Evolutionary conservation across 2,329 filamentous ascomycete species (phyloP), one percentile per base, ranked within the genome.

Genomic region (Colletotrichum lupini): DNA sequence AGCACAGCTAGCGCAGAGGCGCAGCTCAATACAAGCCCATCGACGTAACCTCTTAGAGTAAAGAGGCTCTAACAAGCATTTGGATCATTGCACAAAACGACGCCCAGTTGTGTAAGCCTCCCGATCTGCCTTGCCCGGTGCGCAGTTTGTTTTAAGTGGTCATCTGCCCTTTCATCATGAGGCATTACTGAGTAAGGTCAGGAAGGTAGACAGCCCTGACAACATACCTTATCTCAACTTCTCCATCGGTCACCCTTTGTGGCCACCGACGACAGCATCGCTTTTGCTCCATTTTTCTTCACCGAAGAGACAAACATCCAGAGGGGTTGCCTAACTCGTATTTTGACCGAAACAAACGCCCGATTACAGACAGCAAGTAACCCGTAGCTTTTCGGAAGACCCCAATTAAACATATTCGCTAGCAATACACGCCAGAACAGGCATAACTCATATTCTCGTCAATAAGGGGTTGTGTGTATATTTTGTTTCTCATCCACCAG

Each of bases 1-100:
- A 12, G 9, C 32, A 30, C 24, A 30, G 42, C 59, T 62, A 68
- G 58, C 61, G 71, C 28, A 46, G 67, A 61, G 71, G 71, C 71
- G 67, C 67, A 73, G 71, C 30, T 22, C 42, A 60, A 57, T 57
- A 65, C 49, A 37, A 11, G 49, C 19, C 53, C 8, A 58, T 28
- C 19, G 19, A 49, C 16, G 42, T 49, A n/a, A 16, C 30, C 61
- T 12, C 4, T 53, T 53, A 8, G 24, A 37, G 56, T 26, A 67
- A 55, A 69, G 11, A 68, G 63, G 19, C 8, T n/a, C 42, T 26
- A 58, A 14, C 30, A 14, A 56, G 28, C 24, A 22, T 37, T 53
- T 63, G 28, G 2, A 49, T n/a, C 42, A 49, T 8, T 12, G 9
- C 14, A 16, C 37, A n/a, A 52, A 35, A 8, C 19, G 53, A 49